Evolutionary conservation across 2,329 filamentous ascomycete genomes (phyloP).

Genomic region (Nemania sp.): DNA sequence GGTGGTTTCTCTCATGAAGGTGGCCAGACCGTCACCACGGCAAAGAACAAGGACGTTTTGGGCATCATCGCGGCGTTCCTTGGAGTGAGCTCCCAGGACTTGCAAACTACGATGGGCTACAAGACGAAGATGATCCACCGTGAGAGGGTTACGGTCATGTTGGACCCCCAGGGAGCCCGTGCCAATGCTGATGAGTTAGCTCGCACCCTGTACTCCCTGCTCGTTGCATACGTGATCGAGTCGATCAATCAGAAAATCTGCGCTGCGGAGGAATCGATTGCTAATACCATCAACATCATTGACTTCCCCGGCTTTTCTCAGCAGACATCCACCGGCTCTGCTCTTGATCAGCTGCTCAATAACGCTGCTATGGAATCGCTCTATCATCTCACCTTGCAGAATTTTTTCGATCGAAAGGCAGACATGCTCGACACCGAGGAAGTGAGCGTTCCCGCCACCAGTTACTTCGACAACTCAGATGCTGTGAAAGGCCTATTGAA

Average conservation of each 20-base stretch:
- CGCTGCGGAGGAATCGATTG: conserved; percentile 82
- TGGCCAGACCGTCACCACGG: conserved; percentile 79
- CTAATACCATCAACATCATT: conserved; percentile 91
- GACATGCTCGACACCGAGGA: conserved; percentile 95
- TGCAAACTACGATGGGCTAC: conserved; percentile 89
- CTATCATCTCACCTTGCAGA: conserved; percentile 91
- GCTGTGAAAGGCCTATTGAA: conserved; percentile 91
- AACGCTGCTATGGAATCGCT: conserved; percentile 91
- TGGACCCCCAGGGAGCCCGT: conserved; percentile 87
- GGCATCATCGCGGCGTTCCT: conserved; percentile 90
- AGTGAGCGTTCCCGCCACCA: conserved; percentile 84
- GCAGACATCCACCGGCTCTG: conserved; percentile 78
- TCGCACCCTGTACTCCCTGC: conserved; percentile 86
- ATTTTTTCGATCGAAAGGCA: conserved; percentile 93
- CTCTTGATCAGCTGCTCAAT: conserved; percentile 88
- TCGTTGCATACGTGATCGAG: conserved; percentile 94
- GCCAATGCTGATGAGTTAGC: conserved; percentile 93
- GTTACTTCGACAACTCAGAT: conserved; percentile 97
- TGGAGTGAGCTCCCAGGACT: conserved; percentile 76
- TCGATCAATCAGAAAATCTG: conserved; percentile 88
- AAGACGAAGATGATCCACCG: conserved; percentile 96
- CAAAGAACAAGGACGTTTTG: conserved; percentile 92
- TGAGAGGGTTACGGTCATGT: conserved; percentile 97
- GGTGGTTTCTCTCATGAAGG: conserved; percentile 97
- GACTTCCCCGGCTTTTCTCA: conserved; percentile 97